phyloP scores from a whole-genome alignment of 2,329 filamentous ascomycete genomes.

The Epichloe festucae region DNA sequence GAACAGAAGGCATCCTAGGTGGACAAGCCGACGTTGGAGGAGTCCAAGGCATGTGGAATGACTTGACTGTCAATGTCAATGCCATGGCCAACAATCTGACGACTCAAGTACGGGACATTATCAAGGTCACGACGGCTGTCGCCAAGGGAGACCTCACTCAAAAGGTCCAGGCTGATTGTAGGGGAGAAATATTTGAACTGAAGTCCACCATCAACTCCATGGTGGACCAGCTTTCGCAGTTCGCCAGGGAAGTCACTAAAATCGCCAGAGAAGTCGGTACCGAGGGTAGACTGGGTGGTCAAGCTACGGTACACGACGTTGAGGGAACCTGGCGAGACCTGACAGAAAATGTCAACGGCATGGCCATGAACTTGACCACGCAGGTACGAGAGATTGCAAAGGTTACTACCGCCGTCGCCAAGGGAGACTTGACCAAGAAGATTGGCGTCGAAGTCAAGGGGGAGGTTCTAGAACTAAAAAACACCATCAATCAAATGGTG shows the following conservation, averaged over 20 bases:
- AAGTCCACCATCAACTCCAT: constrained; percentile 99
- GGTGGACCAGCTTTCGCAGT: constrained; percentile 95
- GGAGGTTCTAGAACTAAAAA: constrained; percentile 90
- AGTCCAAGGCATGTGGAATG: constrained; percentile 81
- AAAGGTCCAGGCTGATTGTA: constrained; percentile 87
- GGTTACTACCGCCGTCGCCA: constrained; percentile 89
- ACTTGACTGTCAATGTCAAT: constrained; percentile 74
- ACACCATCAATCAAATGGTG: constrained; percentile 98
- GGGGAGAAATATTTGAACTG: constrained; percentile 83
- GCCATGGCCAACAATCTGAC: constrained; percentile 82
- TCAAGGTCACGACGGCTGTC: constrained; percentile 61
- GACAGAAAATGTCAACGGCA: constrained; percentile 91
- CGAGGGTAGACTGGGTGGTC: constrained; percentile 83
- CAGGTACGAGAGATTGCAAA: constrained; percentile 96
- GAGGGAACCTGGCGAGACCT: constrained; percentile 95
- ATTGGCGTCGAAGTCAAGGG: constrained; percentile 88
- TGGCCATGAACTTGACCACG: constrained; percentile 96
- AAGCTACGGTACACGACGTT: constrained; percentile 91
- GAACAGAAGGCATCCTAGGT: constrained; percentile 70
- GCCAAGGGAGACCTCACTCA: constrained; percentile 85
- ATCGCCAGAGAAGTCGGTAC: constrained; percentile 94
- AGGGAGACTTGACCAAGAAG: constrained; percentile 89
- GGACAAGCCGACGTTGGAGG: constrained; percentile 74
- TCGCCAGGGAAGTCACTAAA: constrained; percentile 92
- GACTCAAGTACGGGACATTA: constrained; percentile 89